Evolutionary conservation across 495 filamentous ascomycete species (phyloP), one percentile per base, ranked within the genome.

Genomic region (Cercophora sp.): DNA sequence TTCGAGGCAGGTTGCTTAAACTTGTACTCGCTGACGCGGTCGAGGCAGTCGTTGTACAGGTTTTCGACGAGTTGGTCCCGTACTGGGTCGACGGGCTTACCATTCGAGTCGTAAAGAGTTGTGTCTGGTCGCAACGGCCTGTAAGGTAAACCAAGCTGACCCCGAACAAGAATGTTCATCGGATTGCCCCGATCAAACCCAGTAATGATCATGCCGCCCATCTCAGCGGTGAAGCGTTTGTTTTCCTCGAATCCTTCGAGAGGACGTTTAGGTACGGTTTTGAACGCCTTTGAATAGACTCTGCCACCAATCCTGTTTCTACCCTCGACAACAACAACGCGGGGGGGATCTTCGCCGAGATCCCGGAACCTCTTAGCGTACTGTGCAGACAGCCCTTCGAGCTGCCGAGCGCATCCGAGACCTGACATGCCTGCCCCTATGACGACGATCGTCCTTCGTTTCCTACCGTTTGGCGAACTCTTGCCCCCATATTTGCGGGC

Each of bases 141-240:
- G 66, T 96, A 95, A 20, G 82, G 84, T 24, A 99, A 79, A 15
- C 85, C 91, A 43, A 99, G 76, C 67, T 99, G 93, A 19, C 89
- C 90, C 49, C 93, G 84, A 58, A 97, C 84, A 47, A 99, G 81
- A 51, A 87, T 82, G 63, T 93, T 90, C 55, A 99, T 67, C 13
- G 93, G 93, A 64, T 99, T 99, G 1, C 93, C 93, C 63, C 87
- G 83, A 51, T 96, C 89, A 61, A 96, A 99, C 2, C 93, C 93
- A 24, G 93, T 96, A 56, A 99, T 88, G 43, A 99, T 96, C 70
- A 96, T 93, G 15, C 94, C 93, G 31, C 93, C 93, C 79, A 96
- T 88, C 63, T 99, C 93, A 40, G 88, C 93, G 13, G 91, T 96
- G 52, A 84, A 87, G n/a, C 81, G 70, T 36, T 75, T 85, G n/a